Conservation (phyloP, 257 asterid species). For the Scutellaria baicalensis region DNA sequence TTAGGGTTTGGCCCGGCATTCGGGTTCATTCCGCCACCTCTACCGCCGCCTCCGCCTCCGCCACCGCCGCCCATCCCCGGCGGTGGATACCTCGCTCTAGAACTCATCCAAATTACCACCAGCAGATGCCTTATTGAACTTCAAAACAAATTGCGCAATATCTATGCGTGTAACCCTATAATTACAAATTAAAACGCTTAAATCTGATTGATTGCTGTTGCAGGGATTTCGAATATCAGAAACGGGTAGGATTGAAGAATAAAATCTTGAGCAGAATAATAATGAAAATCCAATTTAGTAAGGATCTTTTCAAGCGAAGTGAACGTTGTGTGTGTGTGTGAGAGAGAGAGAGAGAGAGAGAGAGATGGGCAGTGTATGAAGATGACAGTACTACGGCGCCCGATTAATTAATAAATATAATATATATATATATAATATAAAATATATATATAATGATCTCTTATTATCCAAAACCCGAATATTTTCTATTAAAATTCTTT, state of each 20-base stretch:
- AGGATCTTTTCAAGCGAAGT: background rate
- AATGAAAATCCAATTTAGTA: background rate
- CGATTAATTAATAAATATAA: background rate
- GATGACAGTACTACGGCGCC: conserved; percentile 13
- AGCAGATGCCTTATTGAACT: background rate
- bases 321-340: too few species aligned
- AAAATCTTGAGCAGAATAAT: background rate
- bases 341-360: background rate
- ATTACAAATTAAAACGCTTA: background rate
- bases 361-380: background rate
- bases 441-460: background rate
- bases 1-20: conserved; percentile 44
- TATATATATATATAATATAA: background rate
- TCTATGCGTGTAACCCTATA: background rate
- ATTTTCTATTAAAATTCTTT: too few species aligned
- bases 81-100: conserved; percentile 72
- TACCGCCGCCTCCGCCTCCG: conserved; percentile 37
- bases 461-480: too few species aligned
- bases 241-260: background rate
- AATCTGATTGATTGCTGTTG: conserved; percentile 7
- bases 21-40: conserved; percentile 48
- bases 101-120: conserved; percentile 41
- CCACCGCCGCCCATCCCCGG: conserved; percentile 74
- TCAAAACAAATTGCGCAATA: background rate
- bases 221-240: background rate